Base-by-base conservation (phyloP, 177 flowering plant genomes). In the Vitis hybrid region DNA sequence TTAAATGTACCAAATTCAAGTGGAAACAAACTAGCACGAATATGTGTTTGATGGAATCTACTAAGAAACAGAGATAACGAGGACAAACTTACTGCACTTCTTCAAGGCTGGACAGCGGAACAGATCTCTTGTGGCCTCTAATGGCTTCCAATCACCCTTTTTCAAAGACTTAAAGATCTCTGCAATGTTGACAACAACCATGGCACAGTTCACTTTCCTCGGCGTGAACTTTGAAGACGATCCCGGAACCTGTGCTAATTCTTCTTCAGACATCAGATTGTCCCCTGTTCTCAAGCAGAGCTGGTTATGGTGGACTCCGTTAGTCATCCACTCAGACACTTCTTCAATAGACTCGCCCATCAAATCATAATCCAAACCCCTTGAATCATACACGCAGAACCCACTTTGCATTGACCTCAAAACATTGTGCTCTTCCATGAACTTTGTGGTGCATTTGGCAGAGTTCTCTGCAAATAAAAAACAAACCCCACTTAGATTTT, bases 351-450 rank as follows among this genome's bases (percentile, higher is more conserved):
- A 72, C 73, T 85, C 85, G 0, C n/a, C 62, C 64, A 81, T 59
- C 49, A 51, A 56, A 15, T 68, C 59, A 52, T 79, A 78, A 67
- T 81, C 84, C 30, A 89, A 76, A 6, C 97, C 92, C 64, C 90
- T 85, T 0, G 93, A 80, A 68, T 92, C 94, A 46, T 80, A 90
- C 49, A 90, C 89, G 35, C 93, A 90, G 64, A 92, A 87, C 64
- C 97, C 97, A 65, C 79, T 83, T 58, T 84, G 70, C 70, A 67
- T 50, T 50, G 93, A 90, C 64, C 97, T 82, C 78, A 87, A 16
- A 4, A 90, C 93, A 52, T 92, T 92, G 81, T 90, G 94, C 69
- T 88, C 94, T 72, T 90, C 89, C 84, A 90, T 58, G 24, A 66
- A 78, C 85, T 82, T 73, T 1, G 89, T 87, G 4, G 84, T 84